Conservation (phyloP, 306 rosid genomes). For the Canavalia ensiformis region DNA sequence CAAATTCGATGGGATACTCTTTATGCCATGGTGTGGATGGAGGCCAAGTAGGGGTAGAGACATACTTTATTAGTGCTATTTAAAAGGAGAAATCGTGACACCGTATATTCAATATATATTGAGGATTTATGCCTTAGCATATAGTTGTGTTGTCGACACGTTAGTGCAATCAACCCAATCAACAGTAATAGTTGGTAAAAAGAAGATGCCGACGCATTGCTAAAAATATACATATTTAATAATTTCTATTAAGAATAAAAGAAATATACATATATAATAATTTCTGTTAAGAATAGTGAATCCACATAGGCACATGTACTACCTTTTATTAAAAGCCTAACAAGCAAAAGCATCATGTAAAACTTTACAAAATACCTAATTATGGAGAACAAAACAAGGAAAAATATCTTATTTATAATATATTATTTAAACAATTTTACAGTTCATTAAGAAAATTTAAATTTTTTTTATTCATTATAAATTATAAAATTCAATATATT, state of each 20-base stretch:
- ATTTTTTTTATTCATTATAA: too few relatives aligned
- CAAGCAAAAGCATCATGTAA: neutral
- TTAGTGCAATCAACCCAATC: neutral
- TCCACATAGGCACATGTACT: neutral
- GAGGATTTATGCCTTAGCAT: conserved; percentile 14
- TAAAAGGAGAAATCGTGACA: neutral
- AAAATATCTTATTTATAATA: neutral
- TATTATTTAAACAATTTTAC: neutral
- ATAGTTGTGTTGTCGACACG: conserved; percentile 10
- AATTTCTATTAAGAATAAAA: neutral
- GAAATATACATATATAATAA: neutral
- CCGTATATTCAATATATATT: neutral
- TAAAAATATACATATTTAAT: neutral
- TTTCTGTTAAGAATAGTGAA: neutral
- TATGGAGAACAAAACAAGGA: neutral
- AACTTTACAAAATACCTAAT: neutral
- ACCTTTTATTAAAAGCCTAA: neutral
- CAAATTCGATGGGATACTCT: too few relatives aligned
- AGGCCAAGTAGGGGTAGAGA: neutral
- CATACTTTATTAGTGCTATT: neutral
- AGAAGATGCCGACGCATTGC: conserved; percentile 25
- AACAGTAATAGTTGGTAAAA: neutral
- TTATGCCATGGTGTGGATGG: neutral
- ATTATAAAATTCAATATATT: too few relatives aligned
- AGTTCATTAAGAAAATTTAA: neutral